Base-by-base conservation (phyloP, 371 early-diverging fungal species). In the Lichtheimia corymbifera region DNA sequence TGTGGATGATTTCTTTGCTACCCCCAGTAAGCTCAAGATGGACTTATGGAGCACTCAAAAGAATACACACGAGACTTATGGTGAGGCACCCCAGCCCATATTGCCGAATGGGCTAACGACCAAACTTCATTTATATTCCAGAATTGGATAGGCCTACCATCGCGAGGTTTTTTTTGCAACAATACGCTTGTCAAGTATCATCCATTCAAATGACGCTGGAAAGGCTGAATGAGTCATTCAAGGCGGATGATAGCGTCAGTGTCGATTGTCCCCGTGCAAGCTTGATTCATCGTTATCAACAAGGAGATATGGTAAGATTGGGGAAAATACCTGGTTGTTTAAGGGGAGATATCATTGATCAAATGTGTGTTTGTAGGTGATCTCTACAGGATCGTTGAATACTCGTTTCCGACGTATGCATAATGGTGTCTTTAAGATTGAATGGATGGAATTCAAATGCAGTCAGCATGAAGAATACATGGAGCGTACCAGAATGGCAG, bases 151-250 rank as follows among this genome's bases (percentile, higher is more conserved):
- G 40, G 4, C 47, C 59, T n/a, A 50, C 50, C 12, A 18, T 58
- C 18, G 35, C 59, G 11, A 35, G 50, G 4, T 58, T 35, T 50
- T 58, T 58, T 49, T 30, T 20, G 14, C 25, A 18, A 20, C 59
- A 58, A 50, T 58, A 58, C 40, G 11, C 25, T n/a, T 58, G 59
- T 41, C 18, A 58, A 11, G 22, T 50, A 17, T 18, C 35, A 5
- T 58, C 59, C 50, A 50, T 58, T 27, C 59, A 58, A 14, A 25
- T 58, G 47, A 58, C 59, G 0, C 40, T 58, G 27, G 59, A 58
- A 35, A 51, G 40, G 28, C 5, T 50, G 35, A 50, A 22, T 11
- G 59, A 58, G 22, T 50, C 25, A 18, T 50, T 58, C 28, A 25
- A 28, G 50, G 14, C 25, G n/a, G 50, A 58, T 49, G 59, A 41